A percentile compares a stretch with the other conserved stretches of the same genome.
Conservation (phyloP, 306 rosid genomes). For the Abrus precatorius region DNA sequence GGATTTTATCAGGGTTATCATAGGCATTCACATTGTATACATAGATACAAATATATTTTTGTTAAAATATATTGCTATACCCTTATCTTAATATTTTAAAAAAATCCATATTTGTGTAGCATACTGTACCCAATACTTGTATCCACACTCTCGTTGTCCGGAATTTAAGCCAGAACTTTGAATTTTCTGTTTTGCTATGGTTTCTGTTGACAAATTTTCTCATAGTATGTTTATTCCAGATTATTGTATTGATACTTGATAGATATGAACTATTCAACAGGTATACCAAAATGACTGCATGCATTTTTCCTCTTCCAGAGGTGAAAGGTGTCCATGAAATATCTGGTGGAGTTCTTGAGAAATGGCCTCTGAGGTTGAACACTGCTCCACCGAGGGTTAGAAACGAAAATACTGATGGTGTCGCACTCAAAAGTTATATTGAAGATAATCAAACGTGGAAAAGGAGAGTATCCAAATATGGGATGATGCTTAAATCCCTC, state of each 20-base stretch:
- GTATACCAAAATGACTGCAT: constrained; percentile 67
- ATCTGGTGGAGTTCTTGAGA: constrained; percentile 59
- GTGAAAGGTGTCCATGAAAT: constrained; percentile 47
- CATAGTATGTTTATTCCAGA: constrained; percentile 1
- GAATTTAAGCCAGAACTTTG: not conserved
- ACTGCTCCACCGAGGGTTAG: constrained; percentile 56
- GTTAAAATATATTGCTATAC: too few relatives aligned
- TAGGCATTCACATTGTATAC: too few relatives aligned
- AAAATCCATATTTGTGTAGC: too few relatives aligned
- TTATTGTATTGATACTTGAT: constrained; percentile 21
- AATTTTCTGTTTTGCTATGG: constrained; percentile 7
- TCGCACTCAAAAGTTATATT: constrained; percentile 30
- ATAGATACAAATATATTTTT: too few relatives aligned
- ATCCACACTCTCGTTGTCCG: not conserved
- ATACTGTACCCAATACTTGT: too few relatives aligned
- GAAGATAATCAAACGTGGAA: constrained; percentile 56
- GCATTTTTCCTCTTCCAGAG: constrained; percentile 65
- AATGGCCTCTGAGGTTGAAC: constrained; percentile 61
- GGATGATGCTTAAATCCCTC: constrained; percentile 50
- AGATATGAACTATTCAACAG: constrained; percentile 52
- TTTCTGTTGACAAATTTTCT: not conserved
- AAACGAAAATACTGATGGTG: constrained; percentile 40
- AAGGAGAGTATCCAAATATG: constrained; percentile 56
- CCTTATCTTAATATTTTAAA: too few relatives aligned
- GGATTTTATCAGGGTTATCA: not conserved